Base-by-base conservation (phyloP, 306 rosid species). In the Citrullus colocynthis region DNA sequence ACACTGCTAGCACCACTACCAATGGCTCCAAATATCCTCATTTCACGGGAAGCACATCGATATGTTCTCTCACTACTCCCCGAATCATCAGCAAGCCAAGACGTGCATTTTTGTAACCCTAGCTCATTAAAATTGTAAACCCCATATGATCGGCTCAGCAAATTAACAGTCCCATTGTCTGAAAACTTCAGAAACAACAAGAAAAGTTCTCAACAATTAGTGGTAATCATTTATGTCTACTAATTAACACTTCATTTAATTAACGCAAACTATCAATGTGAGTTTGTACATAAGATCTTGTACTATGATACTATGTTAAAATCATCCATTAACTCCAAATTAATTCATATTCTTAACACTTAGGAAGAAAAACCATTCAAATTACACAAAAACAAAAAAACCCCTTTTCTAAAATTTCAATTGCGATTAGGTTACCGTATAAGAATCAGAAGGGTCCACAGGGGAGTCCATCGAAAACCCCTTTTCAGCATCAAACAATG, bases 1-100 rank as follows among this genome's bases (percentile, higher is more conserved):
- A 95, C 87, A 82, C 97, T 90, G 74, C 98, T 95, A 16, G 98
- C 98, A 18, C 98, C 98, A 77, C 97, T 89, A 52, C 98, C 98
- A 4, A 95, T 95, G 37, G 97, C 97, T 79, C 98, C 98, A 87
- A 92, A 92, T 72, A 92, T 84, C 76, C 93, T 89, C 97, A 92
- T 95, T 86, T 95, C 98, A 12, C 80, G 86, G 32, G 98, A 90
- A 79, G 85, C 93, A 82, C 97, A 92, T 44, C 66, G 84, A 78
- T 90, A 90, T 4, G 93, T 92, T 84, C 88, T 92, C 74, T 92
- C 97, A 48, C 84, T 82, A 9, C 75, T 80, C 60, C 86, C 86
- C 15, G 42, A 60, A 63, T 82, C 91, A 66, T 87, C 84, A 32
- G 82, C 84, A 14, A 90, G 74, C 79, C 79, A 82, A 39, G 98